Conservation (phyloP, 1,284 basidiomycete species). For the Inonotus obliquus region DNA sequence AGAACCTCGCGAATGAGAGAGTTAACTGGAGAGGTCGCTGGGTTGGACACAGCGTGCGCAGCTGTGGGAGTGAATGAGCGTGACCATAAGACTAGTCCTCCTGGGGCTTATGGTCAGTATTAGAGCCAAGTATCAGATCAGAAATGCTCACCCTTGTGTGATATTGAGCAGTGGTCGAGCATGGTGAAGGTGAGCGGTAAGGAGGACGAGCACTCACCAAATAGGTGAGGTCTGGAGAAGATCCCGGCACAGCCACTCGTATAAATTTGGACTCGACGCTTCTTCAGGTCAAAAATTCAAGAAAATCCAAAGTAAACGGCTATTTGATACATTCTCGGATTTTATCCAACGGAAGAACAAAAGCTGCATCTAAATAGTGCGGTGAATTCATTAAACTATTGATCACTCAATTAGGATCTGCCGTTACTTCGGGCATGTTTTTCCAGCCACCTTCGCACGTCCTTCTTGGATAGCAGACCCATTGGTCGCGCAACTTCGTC, state of each 20-base stretch:
- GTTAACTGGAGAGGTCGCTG: constrained; percentile 79
- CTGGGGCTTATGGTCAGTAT: constrained; percentile 36
- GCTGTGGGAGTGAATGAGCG: constrained; percentile 88
- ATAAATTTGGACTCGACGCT: not conserved
- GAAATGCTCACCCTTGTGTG: constrained; percentile 67
- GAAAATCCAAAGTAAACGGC: too few relatives aligned
- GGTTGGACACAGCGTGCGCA: constrained; percentile 64
- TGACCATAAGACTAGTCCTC: constrained; percentile 90
- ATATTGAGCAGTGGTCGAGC: constrained; percentile 88
- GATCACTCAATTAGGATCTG: too few relatives aligned
- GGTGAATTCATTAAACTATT: too few relatives aligned
- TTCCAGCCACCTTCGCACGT: constrained; percentile 72
- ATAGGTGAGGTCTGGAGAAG: not conserved
- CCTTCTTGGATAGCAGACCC: constrained; percentile 62
- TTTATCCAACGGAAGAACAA: too few relatives aligned
- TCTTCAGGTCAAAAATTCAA: not conserved
- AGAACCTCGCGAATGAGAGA: constrained; percentile 86
- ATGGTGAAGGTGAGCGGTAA: constrained; percentile 35
- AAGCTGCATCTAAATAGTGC: too few relatives aligned
- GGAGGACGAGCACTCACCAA: not conserved
- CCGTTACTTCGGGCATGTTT: constrained; percentile 27
- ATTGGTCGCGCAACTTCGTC: constrained; percentile 41
- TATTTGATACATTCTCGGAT: not conserved
- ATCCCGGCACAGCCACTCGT: not conserved
- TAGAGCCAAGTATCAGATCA: not conserved